A percentile compares a stretch with the other conserved stretches of the same genome.
phyloP scores from a whole-genome alignment of 495 filamentous ascomycete species.

The Neurospora sp. region DNA sequence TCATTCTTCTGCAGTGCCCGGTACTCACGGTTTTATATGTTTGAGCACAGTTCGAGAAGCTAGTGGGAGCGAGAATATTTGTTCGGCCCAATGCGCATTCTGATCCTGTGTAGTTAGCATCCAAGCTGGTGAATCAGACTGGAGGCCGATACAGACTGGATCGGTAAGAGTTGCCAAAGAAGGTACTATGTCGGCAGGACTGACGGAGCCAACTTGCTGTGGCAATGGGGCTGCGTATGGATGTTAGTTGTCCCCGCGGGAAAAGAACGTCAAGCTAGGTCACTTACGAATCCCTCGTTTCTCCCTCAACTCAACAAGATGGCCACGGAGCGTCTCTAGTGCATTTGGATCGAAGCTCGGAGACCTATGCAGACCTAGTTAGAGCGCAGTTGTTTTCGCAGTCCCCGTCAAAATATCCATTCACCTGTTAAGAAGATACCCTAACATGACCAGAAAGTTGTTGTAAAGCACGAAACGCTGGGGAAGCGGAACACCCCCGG shows the following conservation, averaged over 20 bases:
- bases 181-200: not conserved
- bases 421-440: slow-evolving; percentile 40
- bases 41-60: slow-evolving; percentile 40
- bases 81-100: slow-evolving; percentile 39
- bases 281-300: slow-evolving; percentile 33
- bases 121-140: not conserved
- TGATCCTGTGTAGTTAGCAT: not conserved
- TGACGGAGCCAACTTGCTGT: slow-evolving; percentile 11
- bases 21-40: slow-evolving; percentile 20
- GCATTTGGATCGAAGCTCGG: slow-evolving; percentile 42
- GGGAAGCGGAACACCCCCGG: slow-evolving; percentile 35
- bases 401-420: not conserved
- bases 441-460: slow-evolving; percentile 37
- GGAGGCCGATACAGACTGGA: not conserved
- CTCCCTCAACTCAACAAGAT: slow-evolving; percentile 36
- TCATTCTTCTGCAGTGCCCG: not conserved
- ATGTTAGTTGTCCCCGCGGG: not conserved
- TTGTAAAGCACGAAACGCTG: slow-evolving; percentile 45
- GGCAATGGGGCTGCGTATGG: slow-evolving; percentile 17
- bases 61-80: slow-evolving; percentile 44
- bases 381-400: not conserved
- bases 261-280: not conserved
- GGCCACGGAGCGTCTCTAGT: slow-evolving; percentile 35
- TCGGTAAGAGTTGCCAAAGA: not conserved
- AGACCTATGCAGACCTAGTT: slow-evolving; percentile 25